Evolutionary conservation across 345 rosid species (phyloP).

Genomic region (Anacardium occidentale): DNA sequence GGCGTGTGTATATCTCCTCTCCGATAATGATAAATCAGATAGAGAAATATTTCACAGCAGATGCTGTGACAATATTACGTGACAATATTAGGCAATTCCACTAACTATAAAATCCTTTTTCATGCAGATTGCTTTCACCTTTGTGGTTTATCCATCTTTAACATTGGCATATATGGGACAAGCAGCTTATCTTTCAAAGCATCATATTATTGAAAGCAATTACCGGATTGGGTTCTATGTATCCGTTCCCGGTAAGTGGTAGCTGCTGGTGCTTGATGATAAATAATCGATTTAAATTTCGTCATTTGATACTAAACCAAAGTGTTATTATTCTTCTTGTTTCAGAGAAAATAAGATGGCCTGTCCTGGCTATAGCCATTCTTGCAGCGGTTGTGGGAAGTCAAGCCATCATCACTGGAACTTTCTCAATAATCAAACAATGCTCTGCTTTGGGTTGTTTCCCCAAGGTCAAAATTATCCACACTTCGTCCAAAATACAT

Average conservation of each 20-base stretch:
- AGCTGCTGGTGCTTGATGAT: conserved; percentile 6
- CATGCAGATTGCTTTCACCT: conserved; percentile 87
- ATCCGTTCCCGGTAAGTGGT: conserved; percentile 77
- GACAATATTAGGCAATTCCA: background rate
- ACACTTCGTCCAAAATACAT: conserved; percentile 86
- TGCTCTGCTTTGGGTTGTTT: conserved; percentile 93
- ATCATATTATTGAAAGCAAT: conserved; percentile 56
- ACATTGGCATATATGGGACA: conserved; percentile 99
- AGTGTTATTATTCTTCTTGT: conserved; percentile 13
- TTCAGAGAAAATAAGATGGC: conserved; percentile 90
- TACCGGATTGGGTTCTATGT: conserved; percentile 88
- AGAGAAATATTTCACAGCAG: background rate
- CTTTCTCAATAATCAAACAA: conserved; percentile 94
- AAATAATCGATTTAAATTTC: background rate
- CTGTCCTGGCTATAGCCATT: conserved; percentile 89
- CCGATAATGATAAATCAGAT: background rate
- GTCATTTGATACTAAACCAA: conserved; percentile 5
- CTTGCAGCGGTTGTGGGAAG: conserved; percentile 97
- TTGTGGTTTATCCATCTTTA: conserved; percentile 85
- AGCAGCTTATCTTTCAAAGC: conserved; percentile 90
- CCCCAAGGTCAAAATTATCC: conserved; percentile 85
- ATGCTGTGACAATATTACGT: background rate
- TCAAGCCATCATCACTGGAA: conserved; percentile 95
- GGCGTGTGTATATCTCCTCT: background rate
- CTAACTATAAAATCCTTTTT: conserved; percentile 3